These are phyloP conservation scores for Aspergillus leporis DNA, from an alignment of 495 filamentous ascomycete genomes.

Conservation along the genomic window DNA sequence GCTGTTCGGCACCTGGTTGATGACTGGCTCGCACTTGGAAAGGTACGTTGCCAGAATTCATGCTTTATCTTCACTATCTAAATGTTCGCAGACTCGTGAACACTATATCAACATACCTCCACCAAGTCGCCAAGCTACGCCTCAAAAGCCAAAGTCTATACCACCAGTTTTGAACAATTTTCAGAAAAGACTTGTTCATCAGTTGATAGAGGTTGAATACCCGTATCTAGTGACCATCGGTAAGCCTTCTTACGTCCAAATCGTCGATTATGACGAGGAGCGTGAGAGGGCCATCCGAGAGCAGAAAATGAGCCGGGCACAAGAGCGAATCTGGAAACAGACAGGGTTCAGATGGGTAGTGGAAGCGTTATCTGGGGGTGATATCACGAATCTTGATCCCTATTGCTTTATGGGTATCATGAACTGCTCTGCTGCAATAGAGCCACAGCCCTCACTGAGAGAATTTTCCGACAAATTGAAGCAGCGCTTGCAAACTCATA, in stretches of 20 bases:
- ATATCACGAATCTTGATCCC: conserved; percentile 52
- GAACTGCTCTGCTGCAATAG: conserved; percentile 42
- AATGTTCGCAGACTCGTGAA: conserved; percentile 19
- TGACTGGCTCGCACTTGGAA: conserved; percentile 42
- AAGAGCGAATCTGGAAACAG: conserved; percentile 45
- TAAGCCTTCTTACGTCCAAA: conserved; percentile 50
- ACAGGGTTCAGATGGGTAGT: conserved; percentile 70
- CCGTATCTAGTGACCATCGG: conserved; percentile 52
- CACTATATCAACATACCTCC: conserved; percentile 36
- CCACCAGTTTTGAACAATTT: conserved; percentile 39
- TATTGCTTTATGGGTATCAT: conserved; percentile 35
- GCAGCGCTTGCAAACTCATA: conserved; percentile 41
- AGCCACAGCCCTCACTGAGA: conserved; percentile 31
- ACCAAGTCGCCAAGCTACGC: conserved; percentile 12
- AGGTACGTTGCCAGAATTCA: conserved; percentile 18
- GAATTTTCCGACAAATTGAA: conserved; percentile 32
- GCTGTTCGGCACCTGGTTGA: conserved; percentile 44
- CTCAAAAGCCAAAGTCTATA: conserved; percentile 6
- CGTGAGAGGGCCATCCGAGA: conserved; percentile 46
- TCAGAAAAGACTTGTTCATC: conserved; percentile 68
- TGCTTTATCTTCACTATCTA: not conserved
- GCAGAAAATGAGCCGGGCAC: conserved; percentile 34
- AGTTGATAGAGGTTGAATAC: conserved; percentile 64
- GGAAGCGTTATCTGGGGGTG: conserved; percentile 64
- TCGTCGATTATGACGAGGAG: conserved; percentile 49